Evolutionary conservation across 257 asterid species (phyloP).

Genomic region (Ophiorrhiza pumila): DNA sequence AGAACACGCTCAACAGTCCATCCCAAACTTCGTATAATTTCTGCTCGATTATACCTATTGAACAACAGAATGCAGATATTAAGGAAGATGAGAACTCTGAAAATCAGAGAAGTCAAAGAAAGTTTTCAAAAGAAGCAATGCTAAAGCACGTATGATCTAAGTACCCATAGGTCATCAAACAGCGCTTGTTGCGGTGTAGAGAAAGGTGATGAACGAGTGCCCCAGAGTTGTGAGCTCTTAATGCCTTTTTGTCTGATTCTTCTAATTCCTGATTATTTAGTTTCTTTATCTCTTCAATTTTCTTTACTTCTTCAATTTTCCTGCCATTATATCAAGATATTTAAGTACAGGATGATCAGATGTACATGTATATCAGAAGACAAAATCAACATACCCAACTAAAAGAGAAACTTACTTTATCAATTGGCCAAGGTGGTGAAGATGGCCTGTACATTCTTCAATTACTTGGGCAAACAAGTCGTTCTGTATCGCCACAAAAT

Average conservation of each 20-base stretch:
- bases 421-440: constrained; percentile 59
- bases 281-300: constrained; percentile 12
- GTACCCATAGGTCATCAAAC: constrained; percentile 92
- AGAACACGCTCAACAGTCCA: constrained; percentile 81
- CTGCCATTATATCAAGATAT: constrained; percentile 30
- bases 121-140: background rate
- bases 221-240: constrained; percentile 65
- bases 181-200: constrained; percentile 80
- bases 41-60: constrained; percentile 78
- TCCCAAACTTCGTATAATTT: constrained; percentile 59
- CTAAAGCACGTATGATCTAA: constrained; percentile 19
- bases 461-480: constrained; percentile 76
- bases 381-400: too few species aligned
- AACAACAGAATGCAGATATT: background rate
- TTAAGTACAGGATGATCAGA: constrained; percentile 2
- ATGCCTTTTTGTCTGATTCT: constrained; percentile 17
- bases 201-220: constrained; percentile 89
- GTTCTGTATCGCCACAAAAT: constrained; percentile 34
- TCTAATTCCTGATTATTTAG: constrained; percentile 22
- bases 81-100: constrained; percentile 1
- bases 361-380: background rate
- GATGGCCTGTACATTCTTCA: constrained; percentile 77
- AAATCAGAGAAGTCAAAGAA: background rate
- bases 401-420: constrained; percentile 52
- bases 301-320: constrained; percentile 57